phyloP scores from a whole-genome alignment of 805 yeast species.

The Hanseniaspora meyeri region DNA sequence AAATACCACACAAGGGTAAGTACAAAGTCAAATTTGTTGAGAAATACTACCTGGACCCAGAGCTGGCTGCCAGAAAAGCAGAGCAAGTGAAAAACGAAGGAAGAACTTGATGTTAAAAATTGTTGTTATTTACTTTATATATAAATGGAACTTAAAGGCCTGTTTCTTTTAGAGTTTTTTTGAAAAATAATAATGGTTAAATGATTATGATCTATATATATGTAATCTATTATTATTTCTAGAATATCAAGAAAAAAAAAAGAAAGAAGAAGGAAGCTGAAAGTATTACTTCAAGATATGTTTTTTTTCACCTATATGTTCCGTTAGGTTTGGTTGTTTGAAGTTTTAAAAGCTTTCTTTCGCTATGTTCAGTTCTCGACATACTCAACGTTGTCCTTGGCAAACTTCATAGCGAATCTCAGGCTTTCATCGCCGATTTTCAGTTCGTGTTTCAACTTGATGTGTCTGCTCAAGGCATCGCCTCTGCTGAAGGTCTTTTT shows the following conservation, averaged over 20 bases:
- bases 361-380: conserved; percentile 16
- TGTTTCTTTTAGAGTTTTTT: too few species aligned
- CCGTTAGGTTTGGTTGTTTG: not conserved
- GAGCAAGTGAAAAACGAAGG: conserved; percentile 74
- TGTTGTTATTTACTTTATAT: not conserved
- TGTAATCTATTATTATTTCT: too few species aligned
- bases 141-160: conserved; percentile 11
- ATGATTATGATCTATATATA: too few species aligned
- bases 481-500: conserved; percentile 82
- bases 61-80: conserved; percentile 65
- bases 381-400: conserved; percentile 67
- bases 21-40: conserved; percentile 34
- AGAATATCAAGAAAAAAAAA: too few species aligned
- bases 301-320: not conserved
- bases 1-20: conserved; percentile 23
- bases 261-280: too few species aligned
- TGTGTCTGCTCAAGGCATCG: conserved; percentile 89
- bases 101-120: conserved; percentile 20
- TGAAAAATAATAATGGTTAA: too few species aligned
- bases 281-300: too few species aligned
- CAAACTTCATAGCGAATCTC: conserved; percentile 57
- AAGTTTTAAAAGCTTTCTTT: not conserved
- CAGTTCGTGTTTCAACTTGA: conserved; percentile 73
- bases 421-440: conserved; percentile 48
- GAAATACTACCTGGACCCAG: conserved; percentile 66